Evolutionary conservation across 2,329 filamentous ascomycete genomes (phyloP), one percentile per base, ranked within the genome.

Genomic region (Knufia petricola): DNA sequence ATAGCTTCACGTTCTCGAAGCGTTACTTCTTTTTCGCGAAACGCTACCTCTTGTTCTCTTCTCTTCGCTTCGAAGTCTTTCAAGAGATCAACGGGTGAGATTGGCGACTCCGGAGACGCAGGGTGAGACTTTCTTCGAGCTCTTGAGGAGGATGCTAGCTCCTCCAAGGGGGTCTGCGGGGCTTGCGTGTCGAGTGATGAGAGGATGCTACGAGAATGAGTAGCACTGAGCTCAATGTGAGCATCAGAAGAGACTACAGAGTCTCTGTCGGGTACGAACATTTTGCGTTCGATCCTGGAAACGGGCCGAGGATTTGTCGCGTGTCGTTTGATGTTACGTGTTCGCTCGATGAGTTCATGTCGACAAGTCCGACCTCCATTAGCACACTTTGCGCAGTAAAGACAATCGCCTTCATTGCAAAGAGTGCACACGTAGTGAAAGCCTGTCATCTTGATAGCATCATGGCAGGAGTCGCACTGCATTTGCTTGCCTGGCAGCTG

Each of bases 391-490:
- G 50, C 51, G 41, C 56, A 58, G 17, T 57, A 37, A 20, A 58
- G 55, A 38, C 56, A 46, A 48, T 58, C 56, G 13, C 53, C 55
- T 46, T 52, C 38, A 32, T 57, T 51, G 44, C 56, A 58, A 36
- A 54, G 51, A 9, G 51, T 51, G 26, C 56, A 58, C 24, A 55
- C 55, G 36, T 57, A 57, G 40, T 58, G 56, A 10, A 57, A 38
- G 32, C 56, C 53, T n/a, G 52, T 41, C 34, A 53, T 43, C 12
- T 52, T 52, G 24, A 58, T 58, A 6, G 52, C 55, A 48, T 32
- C 51, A 23, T 58, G 41, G 46, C 56, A 58, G 15, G 50, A 50
- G 40, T 57, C 56, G 40, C 56, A 58, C 31, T 55, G 47, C 56
- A 58, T 58, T 20, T 52, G 55, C 37, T 44, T 53, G 13, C 23